Percentiles rank a stretch among this genome's conserved stretches.
These are phyloP conservation scores for Penicillium coprophilum DNA, from an alignment of 495 filamentous ascomycete genomes.

Conservation along the genomic window DNA sequence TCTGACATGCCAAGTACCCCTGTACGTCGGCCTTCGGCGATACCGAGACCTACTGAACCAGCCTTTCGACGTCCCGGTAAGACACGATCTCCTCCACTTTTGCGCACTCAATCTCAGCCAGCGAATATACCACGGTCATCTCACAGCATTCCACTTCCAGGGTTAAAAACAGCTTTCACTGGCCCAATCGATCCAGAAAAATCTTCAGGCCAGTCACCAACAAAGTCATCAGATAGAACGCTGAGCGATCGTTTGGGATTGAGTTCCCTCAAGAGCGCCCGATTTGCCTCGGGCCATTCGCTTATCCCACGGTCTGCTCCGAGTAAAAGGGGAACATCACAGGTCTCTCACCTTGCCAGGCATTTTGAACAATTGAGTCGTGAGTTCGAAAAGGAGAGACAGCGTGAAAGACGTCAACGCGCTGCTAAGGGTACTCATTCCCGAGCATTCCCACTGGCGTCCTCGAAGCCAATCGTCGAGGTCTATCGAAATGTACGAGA, in stretches of 20 bases:
- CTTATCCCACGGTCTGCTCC: slow-evolving; percentile 86
- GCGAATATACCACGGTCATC: slow-evolving; percentile 34
- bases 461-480: slow-evolving; percentile 94
- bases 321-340: slow-evolving; percentile 61
- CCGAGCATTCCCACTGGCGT: slow-evolving; percentile 81
- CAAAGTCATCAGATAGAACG: slow-evolving; percentile 65
- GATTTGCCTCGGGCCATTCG: slow-evolving; percentile 62
- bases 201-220: slow-evolving; percentile 26
- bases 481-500: slow-evolving; percentile 92
- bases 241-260: slow-evolving; percentile 65
- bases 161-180: slow-evolving; percentile 19
- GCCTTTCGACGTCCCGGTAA: slow-evolving; percentile 39
- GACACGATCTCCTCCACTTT: slow-evolving; percentile 61
- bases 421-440: slow-evolving; percentile 78
- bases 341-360: slow-evolving; percentile 83
- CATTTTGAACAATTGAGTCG: slow-evolving; percentile 96
- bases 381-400: slow-evolving; percentile 93
- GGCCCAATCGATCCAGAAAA: slow-evolving; percentile 24
- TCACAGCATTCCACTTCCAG: slow-evolving; percentile 20
- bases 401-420: slow-evolving; percentile 78
- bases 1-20: slow-evolving; percentile 26
- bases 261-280: slow-evolving; percentile 57
- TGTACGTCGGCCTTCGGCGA: slow-evolving; percentile 42
- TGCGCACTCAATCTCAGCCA: slow-evolving; percentile 72
- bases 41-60: slow-evolving; percentile 52